Evolutionary conservation across 129 eudicot genomes (phyloP).

Genomic region (Flaveria trinervia): DNA sequence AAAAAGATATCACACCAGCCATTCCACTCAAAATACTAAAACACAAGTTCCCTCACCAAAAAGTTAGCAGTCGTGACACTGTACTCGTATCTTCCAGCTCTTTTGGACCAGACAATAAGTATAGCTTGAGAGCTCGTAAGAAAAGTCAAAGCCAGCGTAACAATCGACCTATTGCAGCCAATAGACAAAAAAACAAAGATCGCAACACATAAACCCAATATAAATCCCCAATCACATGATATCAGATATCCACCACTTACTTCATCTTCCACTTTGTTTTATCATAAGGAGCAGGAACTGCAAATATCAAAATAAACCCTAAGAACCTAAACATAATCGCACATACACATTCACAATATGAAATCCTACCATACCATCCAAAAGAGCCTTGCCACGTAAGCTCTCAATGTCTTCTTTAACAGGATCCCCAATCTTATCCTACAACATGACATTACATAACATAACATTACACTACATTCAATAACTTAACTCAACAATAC

Average conservation of each 20-base stretch:
- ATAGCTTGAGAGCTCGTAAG: constrained; percentile 98
- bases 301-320: constrained; percentile 14
- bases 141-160: constrained; percentile 80
- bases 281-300: constrained; percentile 48
- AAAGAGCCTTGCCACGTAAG: constrained; percentile 53
- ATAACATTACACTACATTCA: neutral
- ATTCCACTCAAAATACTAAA: neutral
- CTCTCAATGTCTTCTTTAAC: constrained; percentile 59
- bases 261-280: constrained; percentile 87
- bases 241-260: constrained; percentile 39
- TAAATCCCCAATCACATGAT: constrained; percentile 13
- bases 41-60: constrained; percentile 60
- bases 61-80: constrained; percentile 98
- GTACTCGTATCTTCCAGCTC: constrained; percentile 97
- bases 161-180: constrained; percentile 54
- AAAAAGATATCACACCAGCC: neutral
- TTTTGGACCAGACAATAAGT: constrained; percentile 95
- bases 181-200: neutral
- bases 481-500: neutral
- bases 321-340: constrained; percentile 3
- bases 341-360: constrained; percentile 9
- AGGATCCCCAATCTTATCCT: constrained; percentile 57
- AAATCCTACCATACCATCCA: constrained; percentile 39
- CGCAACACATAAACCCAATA: neutral
- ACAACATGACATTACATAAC: neutral